Conservation (phyloP, 148 eudicot species). For the Rhododendron molle region DNA sequence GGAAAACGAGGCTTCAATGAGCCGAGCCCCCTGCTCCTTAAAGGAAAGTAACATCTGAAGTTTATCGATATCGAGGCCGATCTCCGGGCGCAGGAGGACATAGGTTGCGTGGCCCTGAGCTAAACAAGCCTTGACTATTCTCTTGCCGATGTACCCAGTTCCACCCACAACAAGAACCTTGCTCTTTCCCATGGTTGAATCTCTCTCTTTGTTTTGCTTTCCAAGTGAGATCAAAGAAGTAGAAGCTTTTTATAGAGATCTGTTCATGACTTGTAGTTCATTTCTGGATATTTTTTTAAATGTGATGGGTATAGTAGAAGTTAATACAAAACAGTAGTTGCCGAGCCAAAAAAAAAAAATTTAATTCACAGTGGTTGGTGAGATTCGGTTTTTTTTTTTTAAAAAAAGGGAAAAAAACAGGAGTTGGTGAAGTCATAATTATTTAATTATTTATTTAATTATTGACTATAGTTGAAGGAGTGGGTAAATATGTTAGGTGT, state of each 20-base stretch:
- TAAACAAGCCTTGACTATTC: conserved; percentile 47
- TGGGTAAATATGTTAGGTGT: background rate
- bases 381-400: too few relatives aligned
- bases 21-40: conserved; percentile 32
- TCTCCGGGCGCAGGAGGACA: conserved; percentile 31
- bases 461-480: background rate
- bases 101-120: conserved; percentile 45
- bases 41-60: conserved; percentile 38
- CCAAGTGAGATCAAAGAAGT: background rate
- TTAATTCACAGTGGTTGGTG: too few relatives aligned
- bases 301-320: background rate
- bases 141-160: conserved; percentile 52
- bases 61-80: conserved; percentile 41
- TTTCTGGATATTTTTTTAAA: background rate
- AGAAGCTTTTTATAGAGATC: background rate
- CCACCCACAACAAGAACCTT: conserved; percentile 50
- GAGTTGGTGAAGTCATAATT: background rate
- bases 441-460: too few relatives aligned
- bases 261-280: background rate
- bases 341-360: too few relatives aligned
- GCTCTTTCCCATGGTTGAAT: conserved; percentile 30
- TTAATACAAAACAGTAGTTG: background rate
- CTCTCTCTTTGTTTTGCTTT: background rate
- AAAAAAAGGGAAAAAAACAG: too few relatives aligned
- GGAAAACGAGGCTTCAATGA: conserved; percentile 43